A percentile compares a stretch with the other conserved stretches of the same genome.
Evolutionary conservation across 352 stramenopile genomes (phyloP).

Genomic region (Plasmopara halstedii): DNA sequence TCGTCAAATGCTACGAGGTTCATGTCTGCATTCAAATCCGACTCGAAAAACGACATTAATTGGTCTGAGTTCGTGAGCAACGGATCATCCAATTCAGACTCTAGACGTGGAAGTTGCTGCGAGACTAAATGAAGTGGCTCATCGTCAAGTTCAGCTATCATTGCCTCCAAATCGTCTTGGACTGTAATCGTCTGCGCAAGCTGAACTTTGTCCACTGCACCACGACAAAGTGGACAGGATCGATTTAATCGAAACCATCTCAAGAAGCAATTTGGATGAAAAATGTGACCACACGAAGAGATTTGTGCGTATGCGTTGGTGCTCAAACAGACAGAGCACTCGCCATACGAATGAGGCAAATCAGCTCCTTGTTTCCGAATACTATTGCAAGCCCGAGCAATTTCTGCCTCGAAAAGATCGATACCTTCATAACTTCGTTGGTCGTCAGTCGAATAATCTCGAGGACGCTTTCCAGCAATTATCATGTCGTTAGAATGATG

Average conservation of each 20-base stretch:
- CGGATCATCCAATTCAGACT: slow-evolving; percentile 21
- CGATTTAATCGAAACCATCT: slow-evolving; percentile 71
- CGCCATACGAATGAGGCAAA: slow-evolving; percentile 48
- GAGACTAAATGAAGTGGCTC: slow-evolving; percentile 24
- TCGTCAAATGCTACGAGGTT: slow-evolving; percentile 58
- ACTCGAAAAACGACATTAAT: slow-evolving; percentile 45
- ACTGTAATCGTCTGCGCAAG: slow-evolving; percentile 36
- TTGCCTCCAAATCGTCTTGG: slow-evolving; percentile 62
- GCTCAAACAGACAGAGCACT: slow-evolving; percentile 72
- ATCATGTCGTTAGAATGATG: slow-evolving; percentile 6
- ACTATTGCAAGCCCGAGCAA: slow-evolving; percentile 45
- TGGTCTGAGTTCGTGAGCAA: slow-evolving; percentile 34
- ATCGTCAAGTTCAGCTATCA: slow-evolving; percentile 74
- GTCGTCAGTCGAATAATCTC: slow-evolving; percentile 19
- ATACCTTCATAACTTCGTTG: slow-evolving; percentile 18
- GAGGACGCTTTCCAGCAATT: slow-evolving; percentile 22
- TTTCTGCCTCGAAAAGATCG: slow-evolving; percentile 55
- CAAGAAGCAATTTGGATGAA: slow-evolving; percentile 73
- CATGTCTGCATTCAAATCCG: slow-evolving; percentile 59
- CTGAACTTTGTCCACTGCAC: slow-evolving; percentile 49
- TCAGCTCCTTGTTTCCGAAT: slow-evolving; percentile 38
- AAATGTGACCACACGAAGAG: slow-evolving; percentile 57
- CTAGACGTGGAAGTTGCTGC: not conserved
- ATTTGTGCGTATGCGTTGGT: slow-evolving; percentile 70
- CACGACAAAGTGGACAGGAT: slow-evolving; percentile 67